Evolutionary conservation across 1,284 basidiomycete genomes (phyloP).

Genomic region (Fomes fomentarius): DNA sequence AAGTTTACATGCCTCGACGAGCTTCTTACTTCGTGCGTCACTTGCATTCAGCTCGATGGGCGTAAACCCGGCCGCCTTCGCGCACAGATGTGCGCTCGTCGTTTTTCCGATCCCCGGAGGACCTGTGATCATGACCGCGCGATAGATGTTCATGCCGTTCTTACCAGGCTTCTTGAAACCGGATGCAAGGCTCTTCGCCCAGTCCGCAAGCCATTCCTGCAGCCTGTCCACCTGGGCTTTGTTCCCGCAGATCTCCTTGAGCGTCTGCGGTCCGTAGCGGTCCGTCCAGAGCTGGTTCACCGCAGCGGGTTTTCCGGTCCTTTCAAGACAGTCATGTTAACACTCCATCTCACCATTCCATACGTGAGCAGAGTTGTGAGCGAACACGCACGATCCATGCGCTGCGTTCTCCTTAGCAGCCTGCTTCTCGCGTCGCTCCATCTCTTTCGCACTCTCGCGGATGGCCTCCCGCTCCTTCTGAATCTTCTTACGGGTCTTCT

Average conservation of each 20-base stretch:
- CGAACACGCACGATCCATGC: conserved; percentile 18
- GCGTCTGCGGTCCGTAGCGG: conserved; percentile 86
- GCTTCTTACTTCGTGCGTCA: conserved; percentile 94
- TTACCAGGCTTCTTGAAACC: conserved; percentile 96
- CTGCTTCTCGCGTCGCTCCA: conserved; percentile 71
- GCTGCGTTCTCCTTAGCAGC: conserved; percentile 36
- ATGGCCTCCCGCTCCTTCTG: conserved; percentile 83
- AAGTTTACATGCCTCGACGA: conserved; percentile 75
- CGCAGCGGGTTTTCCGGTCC: conserved; percentile 39
- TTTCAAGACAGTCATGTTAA: conserved; percentile 14
- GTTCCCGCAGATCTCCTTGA: conserved; percentile 97
- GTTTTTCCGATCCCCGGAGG: conserved; percentile 98
- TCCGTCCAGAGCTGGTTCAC: conserved; percentile 90
- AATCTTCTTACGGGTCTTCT: conserved; percentile 82
- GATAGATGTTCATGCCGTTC: conserved; percentile 83
- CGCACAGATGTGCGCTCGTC: conserved; percentile 92
- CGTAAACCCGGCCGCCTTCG: conserved; percentile 86
- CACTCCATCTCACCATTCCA: too few species aligned
- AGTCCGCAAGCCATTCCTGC: conserved; percentile 84
- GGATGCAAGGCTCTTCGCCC: conserved; percentile 69
- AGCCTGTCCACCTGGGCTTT: conserved; percentile 91
- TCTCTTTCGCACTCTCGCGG: conserved; percentile 71
- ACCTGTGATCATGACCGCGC: conserved; percentile 90
- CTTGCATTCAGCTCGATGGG: conserved; percentile 97
- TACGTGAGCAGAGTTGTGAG: neutral